Base-by-base conservation (phyloP, 2,329 filamentous ascomycete species). In the Stromatinia cepivora region DNA sequence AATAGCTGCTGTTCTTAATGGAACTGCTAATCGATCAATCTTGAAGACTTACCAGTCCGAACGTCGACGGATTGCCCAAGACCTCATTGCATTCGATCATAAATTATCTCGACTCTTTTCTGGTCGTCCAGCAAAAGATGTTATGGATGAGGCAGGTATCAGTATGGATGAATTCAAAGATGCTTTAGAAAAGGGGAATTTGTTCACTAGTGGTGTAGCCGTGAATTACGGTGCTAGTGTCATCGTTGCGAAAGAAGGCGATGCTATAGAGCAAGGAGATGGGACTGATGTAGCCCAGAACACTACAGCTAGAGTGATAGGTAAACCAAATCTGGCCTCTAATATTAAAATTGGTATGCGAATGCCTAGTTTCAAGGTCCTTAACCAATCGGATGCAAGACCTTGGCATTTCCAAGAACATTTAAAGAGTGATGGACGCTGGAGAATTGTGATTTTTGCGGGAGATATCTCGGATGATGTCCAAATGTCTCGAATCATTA, bases 1-100 rank as follows among this genome's bases (percentile, higher is more conserved):
- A 73, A 80, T 89, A 15, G 72, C 69, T 7, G 58, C 67, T 7
- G 73, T 76, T 2, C 61, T 77, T 11, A 73, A 74, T n/a, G 71
- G 70, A 9, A 61, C 36, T 3, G 66, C 86, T 83, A 9, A 80
- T 86, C 36, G 77, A 89, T 36, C 82, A 1, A 81, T 83, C 54
- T 80, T 91, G 0, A 81, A 84, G 68, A 90, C 86, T 61, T 91
- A 91, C 75, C 85, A 89, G 72, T 78, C 82, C 11, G 89, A 91
- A 77, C 83, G 89, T 79, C 82, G 85, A 5, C 81, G 79, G 3
- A 85, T 92, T 2, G 90, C 90, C 0, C 82, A 88, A 71, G 85
- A 90, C 52, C 84, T 92, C 0, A 92, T 93, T 71, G 82, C 83
- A 2, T 88, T 90, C 71, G 87, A 90, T 73, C 84, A 85, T 70